Conservation (phyloP, 2,329 filamentous ascomycete species). For the Exophiala alcalophila region DNA sequence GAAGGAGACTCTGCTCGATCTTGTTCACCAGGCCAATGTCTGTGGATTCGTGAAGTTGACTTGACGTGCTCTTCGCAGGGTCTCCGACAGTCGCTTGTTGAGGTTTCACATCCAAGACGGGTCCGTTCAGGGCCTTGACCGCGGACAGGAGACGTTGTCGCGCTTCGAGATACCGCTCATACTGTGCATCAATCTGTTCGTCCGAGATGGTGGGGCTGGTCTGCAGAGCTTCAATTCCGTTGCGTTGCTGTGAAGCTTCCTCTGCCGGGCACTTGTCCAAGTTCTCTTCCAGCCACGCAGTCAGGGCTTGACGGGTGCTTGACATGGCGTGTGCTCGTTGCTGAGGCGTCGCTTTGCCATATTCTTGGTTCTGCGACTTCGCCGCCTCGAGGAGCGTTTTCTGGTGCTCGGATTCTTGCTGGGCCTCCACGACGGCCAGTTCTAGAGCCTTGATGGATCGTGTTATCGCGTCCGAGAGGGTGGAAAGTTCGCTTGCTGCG, state of each 20-base stretch:
- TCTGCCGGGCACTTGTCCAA: slow-evolving; percentile 20
- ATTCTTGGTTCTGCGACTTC: slow-evolving; percentile 1
- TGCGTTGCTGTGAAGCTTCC: background rate
- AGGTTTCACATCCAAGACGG: background rate
- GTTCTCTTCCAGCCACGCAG: slow-evolving; percentile 25
- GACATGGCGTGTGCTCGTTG: slow-evolving; percentile 14
- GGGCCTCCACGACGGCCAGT: slow-evolving; percentile 25
- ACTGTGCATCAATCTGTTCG: slow-evolving; percentile 16
- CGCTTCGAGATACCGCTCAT: slow-evolving; percentile 24
- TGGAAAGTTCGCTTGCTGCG: background rate
- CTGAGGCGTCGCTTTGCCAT: background rate
- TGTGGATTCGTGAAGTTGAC: background rate
- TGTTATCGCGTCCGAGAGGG: slow-evolving; percentile 1
- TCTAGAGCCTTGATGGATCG: slow-evolving; percentile 21
- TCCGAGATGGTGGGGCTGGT: slow-evolving; percentile 2
- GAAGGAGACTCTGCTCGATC: slow-evolving; percentile 18
- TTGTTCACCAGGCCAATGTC: slow-evolving; percentile 8
- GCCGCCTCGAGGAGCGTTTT: slow-evolving; percentile 8
- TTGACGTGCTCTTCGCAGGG: background rate
- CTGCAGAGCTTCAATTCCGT: background rate
- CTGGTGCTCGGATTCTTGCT: slow-evolving; percentile 16
- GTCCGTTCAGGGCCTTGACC: slow-evolving; percentile 7
- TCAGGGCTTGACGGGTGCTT: slow-evolving; percentile 19
- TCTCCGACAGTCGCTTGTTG: no score
- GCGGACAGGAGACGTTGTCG: slow-evolving; percentile 15